Base-by-base conservation (phyloP, 2,329 filamentous ascomycete genomes). In the Alternaria novae-zelandiae region DNA sequence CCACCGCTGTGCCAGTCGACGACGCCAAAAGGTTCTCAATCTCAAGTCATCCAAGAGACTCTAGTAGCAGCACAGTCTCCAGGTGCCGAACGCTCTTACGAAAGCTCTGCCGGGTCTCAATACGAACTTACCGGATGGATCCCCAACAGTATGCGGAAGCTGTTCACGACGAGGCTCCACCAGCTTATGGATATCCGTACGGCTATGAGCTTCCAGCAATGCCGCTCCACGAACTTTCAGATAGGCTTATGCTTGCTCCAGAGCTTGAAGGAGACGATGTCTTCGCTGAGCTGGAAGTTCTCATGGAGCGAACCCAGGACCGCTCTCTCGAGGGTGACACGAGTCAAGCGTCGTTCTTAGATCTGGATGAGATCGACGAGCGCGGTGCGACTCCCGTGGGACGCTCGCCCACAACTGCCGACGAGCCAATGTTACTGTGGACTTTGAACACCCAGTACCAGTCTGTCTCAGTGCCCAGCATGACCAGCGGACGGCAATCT, bases 101-200 rank as follows among this genome's bases (percentile, higher is more conserved):
- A 44, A 61, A 57, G 15, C 15, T 64, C 6, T 23, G 43, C 11
- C 49, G 36, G 15, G 23, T 58, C 9, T n/a, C 61, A 10, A n/a
- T 55, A 26, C 30, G 43, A 12, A 32, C 49, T n/a, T 21, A 13
- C 7, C 54, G 49, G 21, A 64, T 64, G 58, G 11, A 54, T 61
- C 32, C 25, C 17, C 25, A 21, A 30, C 15, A 25, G 15, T 3
- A 13, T 30, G 6, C 21, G 2, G 5, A 15, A 32, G 49, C 17
- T 36, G 17, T 21, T 23, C 12, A 28, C 30, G 25, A 55, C n/a
- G 56, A 58, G 4, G 21, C 32, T 6, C 57, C 46, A 1, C 45
- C 64, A 10, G 11, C 47, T 36, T 54, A 59, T 41, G 36, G 26
- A 21, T 43, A 3, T 44, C 21, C 17, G 32, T n/a, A 32, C 28